Percentiles rank a stretch among this genome's conserved stretches.
Conservation (phyloP, 2,329 filamentous ascomycete species). For the Neofusicoccum parvum region DNA sequence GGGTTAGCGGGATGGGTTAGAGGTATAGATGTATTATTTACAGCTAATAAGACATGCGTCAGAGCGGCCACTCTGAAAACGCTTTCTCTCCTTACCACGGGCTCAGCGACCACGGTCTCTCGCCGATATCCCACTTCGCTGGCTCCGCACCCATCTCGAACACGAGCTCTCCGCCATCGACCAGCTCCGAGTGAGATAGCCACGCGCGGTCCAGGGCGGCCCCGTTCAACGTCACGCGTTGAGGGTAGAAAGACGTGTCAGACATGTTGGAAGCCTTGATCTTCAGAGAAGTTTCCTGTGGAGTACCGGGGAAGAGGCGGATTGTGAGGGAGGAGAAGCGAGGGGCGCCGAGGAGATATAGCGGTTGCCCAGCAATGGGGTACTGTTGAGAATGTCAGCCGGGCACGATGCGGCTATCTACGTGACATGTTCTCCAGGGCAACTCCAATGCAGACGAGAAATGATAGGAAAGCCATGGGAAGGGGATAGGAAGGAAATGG, state of each 20-base stretch:
- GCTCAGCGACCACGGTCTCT: constrained; percentile 22
- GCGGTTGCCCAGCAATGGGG: constrained; percentile 50
- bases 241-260: constrained; percentile 23
- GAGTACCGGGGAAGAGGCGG: constrained; percentile 22
- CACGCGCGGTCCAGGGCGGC: constrained; percentile 24
- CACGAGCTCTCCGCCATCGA: constrained; percentile 24
- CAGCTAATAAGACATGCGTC: too few relatives aligned
- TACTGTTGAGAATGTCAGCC: constrained; percentile 29
- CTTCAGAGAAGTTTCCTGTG: constrained; percentile 16
- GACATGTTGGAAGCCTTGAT: constrained; percentile 23
- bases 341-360: constrained; percentile 51
- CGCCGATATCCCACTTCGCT: constrained; percentile 25
- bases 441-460: too few relatives aligned
- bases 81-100: not conserved
- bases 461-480: too few relatives aligned
- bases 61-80: too few relatives aligned
- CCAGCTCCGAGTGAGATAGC: constrained; percentile 17
- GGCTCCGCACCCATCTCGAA: constrained; percentile 24
- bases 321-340: constrained; percentile 45
- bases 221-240: constrained; percentile 25
- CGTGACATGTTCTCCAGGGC: too few relatives aligned
- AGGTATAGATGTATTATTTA: too few relatives aligned
- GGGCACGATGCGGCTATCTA: too few relatives aligned
- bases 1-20: too few relatives aligned
- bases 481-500: too few relatives aligned